Base-by-base conservation (phyloP, 1,139 yeast genomes). In the Suhomyces coccinellae region DNA sequence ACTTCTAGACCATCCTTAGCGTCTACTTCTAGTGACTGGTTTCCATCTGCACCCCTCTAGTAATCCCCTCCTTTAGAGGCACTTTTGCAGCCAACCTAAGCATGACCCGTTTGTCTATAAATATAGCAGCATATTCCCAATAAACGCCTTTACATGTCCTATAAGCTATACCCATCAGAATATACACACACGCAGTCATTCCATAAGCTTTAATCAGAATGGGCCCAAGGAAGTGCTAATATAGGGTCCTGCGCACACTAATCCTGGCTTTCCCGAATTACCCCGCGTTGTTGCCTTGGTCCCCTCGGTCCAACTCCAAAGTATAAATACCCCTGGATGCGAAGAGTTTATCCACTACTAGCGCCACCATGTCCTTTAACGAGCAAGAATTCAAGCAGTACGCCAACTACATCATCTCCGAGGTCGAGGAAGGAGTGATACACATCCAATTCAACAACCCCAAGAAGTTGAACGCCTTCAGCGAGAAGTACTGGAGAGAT, bases 361-460 rank as follows among this genome's bases (percentile, higher is more conserved):
- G 12, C 22, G 24, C 11, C 38, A 32, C 14, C 29, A 44, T 44
- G 47, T 38, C 42, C n/a, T 45, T 45, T 28, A 42, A 42, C 24
- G 33, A 42, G 10, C 41, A 68, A 34, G 63, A 58, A 30, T 74
- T 61, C 56, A 52, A 62, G 34, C 52, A 65, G 40, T 73, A 66
- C 60, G 60, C 62, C n/a, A 66, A 68, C 38, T 77, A 64, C 58
- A 56, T 62, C 15, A 77, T 77, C 10, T 55, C 66, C n/a, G 67
- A 69, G 41, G 61, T 73, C 27, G 72, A 69, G 33, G 68, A 71
- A 6, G 82, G 80, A 1, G 77, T 85, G 24, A 70, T 76, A 30
- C 85, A 82, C 48, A 75, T 87, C 30, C 77, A 81, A 58, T 69
- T 83, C 61, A 82, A 85, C 65, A 80, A 87, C 45, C 87, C 90